Conservation (phyloP, 2,329 filamentous ascomycete genomes). For the Aspergillus novofumigatus region DNA sequence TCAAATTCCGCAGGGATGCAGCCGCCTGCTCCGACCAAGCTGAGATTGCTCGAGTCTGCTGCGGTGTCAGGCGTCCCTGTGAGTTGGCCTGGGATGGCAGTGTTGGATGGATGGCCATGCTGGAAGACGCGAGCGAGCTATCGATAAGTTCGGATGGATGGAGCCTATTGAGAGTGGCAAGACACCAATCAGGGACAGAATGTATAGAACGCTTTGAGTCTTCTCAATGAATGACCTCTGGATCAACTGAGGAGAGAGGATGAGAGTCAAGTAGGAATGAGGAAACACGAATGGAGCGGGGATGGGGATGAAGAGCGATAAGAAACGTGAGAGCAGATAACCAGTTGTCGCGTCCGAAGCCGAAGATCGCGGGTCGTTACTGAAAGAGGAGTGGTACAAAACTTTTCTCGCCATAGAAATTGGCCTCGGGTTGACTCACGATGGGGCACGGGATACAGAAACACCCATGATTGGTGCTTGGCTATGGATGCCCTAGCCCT, state of each 20-base stretch:
- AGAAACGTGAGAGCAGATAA: slow-evolving; percentile 3
- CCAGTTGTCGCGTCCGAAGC: slow-evolving; percentile 2
- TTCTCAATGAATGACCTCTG: neutral
- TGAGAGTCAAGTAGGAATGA: neutral
- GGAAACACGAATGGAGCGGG: neutral
- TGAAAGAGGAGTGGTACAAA: slow-evolving; percentile 15
- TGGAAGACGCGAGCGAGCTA: neutral
- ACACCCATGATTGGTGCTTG: slow-evolving; percentile 18
- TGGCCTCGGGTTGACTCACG: slow-evolving; percentile 5
- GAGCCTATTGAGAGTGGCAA: neutral
- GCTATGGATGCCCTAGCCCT: slow-evolving; percentile 18
- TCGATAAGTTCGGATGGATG: neutral
- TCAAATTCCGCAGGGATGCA: slow-evolving; percentile 33
- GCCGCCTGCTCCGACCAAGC: slow-evolving; percentile 57
- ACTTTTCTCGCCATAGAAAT: neutral
- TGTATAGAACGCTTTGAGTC: neutral
- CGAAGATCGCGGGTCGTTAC: neutral
- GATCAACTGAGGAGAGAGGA: neutral
- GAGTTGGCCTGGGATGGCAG: slow-evolving; percentile 22
- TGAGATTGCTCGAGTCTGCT: slow-evolving; percentile 57
- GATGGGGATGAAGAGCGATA: slow-evolving; percentile 9
- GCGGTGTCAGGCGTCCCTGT: slow-evolving; percentile 28
- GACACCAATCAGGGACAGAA: neutral
- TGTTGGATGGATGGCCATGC: slow-evolving; percentile 44
- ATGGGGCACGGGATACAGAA: slow-evolving; percentile 16